A percentile compares a stretch with the other conserved stretches of the same genome.
Evolutionary conservation across 2,329 filamentous ascomycete species (phyloP).

Genomic region (Epichloe hybrida): DNA sequence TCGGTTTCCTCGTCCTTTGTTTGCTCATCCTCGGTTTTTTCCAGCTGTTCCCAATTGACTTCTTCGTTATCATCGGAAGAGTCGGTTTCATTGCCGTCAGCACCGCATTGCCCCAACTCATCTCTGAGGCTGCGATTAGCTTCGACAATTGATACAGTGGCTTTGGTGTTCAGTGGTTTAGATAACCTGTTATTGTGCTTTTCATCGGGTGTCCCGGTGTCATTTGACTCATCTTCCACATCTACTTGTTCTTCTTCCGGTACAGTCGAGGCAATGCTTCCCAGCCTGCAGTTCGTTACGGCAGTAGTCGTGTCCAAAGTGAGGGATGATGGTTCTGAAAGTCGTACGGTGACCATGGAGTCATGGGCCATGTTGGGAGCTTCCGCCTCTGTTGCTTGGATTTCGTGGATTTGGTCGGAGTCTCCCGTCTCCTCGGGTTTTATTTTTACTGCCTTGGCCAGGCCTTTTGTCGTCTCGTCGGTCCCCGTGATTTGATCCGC

Average conservation of each 20-base stretch:
- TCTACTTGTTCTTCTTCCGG: conserved; percentile 7
- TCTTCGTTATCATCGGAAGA: conserved; percentile 34
- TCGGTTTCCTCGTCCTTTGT: conserved; percentile 62
- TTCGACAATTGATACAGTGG: conserved; percentile 16
- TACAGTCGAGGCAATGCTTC: conserved; percentile 7
- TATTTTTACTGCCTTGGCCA: neutral
- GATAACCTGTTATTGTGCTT: neutral
- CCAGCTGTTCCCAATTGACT: conserved; percentile 78
- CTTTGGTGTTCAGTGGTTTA: conserved; percentile 11
- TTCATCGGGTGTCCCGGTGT: neutral
- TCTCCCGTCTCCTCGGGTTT: neutral
- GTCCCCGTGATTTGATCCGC: neutral
- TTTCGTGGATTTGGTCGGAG: conserved; percentile 9
- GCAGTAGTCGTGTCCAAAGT: conserved; percentile 33
- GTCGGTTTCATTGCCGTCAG: conserved; percentile 15
- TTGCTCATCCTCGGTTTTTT: conserved; percentile 72
- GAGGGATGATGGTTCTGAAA: conserved; percentile 49
- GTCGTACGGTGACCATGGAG: conserved; percentile 65
- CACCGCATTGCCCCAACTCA: conserved; percentile 20
- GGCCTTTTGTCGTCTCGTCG: neutral
- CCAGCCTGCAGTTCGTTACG: conserved; percentile 10
- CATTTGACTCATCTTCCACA: neutral
- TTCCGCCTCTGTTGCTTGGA: conserved; percentile 14
- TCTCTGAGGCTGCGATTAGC: conserved; percentile 20
- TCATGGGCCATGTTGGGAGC: conserved; percentile 38